Evolutionary conservation across 805 yeast genomes (phyloP).

Genomic region (Zygoascus ofunaensis): DNA sequence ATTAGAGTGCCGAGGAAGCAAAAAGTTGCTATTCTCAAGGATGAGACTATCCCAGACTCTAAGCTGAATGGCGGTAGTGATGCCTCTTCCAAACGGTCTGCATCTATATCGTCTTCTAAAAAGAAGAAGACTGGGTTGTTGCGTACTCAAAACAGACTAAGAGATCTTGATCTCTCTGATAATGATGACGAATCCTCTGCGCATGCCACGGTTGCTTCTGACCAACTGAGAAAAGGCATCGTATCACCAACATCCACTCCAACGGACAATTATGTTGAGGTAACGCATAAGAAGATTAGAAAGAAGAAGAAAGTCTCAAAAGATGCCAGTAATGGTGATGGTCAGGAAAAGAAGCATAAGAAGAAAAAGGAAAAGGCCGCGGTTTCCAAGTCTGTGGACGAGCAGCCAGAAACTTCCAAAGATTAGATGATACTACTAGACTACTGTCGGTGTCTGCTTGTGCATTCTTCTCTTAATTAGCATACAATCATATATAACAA

Average conservation of each 20-base stretch:
- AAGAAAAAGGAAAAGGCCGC: conserved; percentile 12
- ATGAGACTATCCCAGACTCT: conserved; percentile 23
- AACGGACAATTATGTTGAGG: conserved; percentile 18
- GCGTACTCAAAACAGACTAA: conserved; percentile 18
- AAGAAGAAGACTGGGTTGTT: conserved; percentile 16
- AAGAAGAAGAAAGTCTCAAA: conserved; percentile 15
- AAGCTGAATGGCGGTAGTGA: neutral
- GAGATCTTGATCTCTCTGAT: conserved; percentile 13
- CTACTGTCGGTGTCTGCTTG: too few species aligned
- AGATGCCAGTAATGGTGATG: neutral
- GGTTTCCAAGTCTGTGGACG: neutral
- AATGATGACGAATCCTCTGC: conserved; percentile 8
- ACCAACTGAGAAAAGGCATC: conserved; percentile 7
- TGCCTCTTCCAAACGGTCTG: neutral
- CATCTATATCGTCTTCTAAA: neutral
- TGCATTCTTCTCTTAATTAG: neutral
- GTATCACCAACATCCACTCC: conserved; percentile 4
- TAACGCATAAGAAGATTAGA: conserved; percentile 24
- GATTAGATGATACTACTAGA: too few species aligned
- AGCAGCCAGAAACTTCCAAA: neutral
- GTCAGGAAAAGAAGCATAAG: conserved; percentile 12
- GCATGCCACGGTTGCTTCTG: conserved; percentile 11
- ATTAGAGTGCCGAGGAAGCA: conserved; percentile 8
- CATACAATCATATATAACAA: neutral
- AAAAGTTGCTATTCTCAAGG: conserved; percentile 25